phyloP scores from a whole-genome alignment of 768 basidiomycete species.

The Rhizopogon rudus region DNA sequence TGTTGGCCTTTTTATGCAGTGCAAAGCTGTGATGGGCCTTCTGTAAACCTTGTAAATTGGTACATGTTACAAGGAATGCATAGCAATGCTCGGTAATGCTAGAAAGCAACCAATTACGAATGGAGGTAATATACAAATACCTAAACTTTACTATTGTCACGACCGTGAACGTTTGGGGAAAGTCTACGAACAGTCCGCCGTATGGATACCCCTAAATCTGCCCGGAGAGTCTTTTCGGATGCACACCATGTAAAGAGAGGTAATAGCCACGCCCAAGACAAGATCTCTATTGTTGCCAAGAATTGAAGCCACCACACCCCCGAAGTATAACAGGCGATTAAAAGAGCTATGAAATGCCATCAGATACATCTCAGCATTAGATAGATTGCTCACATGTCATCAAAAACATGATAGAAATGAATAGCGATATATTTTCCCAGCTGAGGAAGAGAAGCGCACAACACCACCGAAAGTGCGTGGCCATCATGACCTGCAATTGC shows the following conservation, averaged over 20 bases:
- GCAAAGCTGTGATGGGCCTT: too few relatives aligned
- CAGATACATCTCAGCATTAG: neutral
- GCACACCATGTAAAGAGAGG: neutral
- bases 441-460: neutral
- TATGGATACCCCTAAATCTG: neutral
- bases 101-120: too few relatives aligned
- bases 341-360: neutral
- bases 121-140: too few relatives aligned
- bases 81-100: too few relatives aligned
- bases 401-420: neutral
- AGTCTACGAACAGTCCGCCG: neutral
- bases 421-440: neutral
- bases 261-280: neutral
- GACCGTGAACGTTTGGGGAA: too few relatives aligned
- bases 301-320: neutral
- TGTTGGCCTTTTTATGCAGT: too few relatives aligned
- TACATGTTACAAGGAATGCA: too few relatives aligned
- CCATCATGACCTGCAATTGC: neutral
- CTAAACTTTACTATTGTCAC: too few relatives aligned
- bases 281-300: neutral
- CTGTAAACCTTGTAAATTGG: too few relatives aligned
- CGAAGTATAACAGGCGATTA: neutral
- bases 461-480: neutral
- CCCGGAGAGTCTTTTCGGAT: constrained; percentile 1
- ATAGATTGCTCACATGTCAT: neutral